Percentiles rank a stretch among this genome's conserved stretches.
phyloP scores from a whole-genome alignment of 148 eudicot genomes.

The Camellia lanceoleosa region DNA sequence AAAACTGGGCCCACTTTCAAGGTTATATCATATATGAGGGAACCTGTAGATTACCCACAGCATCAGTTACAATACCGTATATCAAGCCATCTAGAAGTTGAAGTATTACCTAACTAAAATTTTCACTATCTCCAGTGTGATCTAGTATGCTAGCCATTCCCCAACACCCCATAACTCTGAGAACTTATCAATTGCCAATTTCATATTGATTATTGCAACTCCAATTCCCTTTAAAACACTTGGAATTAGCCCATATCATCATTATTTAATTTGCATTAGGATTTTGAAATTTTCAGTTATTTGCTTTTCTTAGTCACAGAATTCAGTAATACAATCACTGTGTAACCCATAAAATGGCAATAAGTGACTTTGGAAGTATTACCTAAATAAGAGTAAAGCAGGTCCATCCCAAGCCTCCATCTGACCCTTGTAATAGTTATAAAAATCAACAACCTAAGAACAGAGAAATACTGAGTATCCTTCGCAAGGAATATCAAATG shows the following conservation, averaged over 20 bases:
- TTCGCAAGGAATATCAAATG: not conserved
- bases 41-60: not conserved
- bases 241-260: not conserved
- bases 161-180: not conserved
- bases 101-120: no score
- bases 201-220: not conserved
- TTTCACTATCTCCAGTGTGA: not conserved
- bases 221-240: not conserved
- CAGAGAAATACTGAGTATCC: constrained; percentile 9
- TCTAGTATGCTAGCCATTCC: not conserved
- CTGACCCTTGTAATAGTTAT: constrained; percentile 97
- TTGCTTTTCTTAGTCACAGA: not conserved
- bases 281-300: not conserved
- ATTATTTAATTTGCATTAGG: not conserved
- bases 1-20: not conserved
- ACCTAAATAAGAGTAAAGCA: constrained; percentile 98
- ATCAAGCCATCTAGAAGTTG: not conserved
- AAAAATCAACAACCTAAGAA: constrained; percentile 75
- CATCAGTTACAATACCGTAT: not conserved
- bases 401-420: constrained; percentile 99
- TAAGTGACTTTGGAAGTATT: not conserved
- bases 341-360: constrained; percentile 8
- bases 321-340: not conserved
- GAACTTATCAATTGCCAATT: not conserved
- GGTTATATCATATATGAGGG: not conserved